Conservation (phyloP, 2,329 filamentous ascomycete genomes). For the Exophiala mesophila region DNA sequence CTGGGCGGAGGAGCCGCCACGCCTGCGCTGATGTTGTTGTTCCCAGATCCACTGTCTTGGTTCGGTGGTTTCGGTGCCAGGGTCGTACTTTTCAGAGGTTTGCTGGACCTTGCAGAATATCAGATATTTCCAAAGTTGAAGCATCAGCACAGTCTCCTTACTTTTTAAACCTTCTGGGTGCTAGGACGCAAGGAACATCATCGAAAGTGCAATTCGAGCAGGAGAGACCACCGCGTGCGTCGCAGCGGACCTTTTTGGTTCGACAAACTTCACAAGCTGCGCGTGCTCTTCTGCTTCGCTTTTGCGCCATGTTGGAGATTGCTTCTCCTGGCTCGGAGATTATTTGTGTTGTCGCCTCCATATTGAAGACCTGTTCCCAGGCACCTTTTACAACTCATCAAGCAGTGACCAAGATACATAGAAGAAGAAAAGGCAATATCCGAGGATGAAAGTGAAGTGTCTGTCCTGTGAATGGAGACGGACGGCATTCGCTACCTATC, state of each 20-base stretch:
- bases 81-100: background rate
- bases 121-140: constrained; percentile 2
- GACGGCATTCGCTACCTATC: too few species aligned
- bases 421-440: too few species aligned
- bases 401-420: too few species aligned
- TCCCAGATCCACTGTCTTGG: background rate
- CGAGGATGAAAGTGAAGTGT: too few species aligned
- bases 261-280: constrained; percentile 12
- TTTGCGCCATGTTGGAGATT: background rate
- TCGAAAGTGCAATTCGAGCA: constrained; percentile 14
- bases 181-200: constrained; percentile 7
- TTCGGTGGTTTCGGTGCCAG: background rate
- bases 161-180: constrained; percentile 4
- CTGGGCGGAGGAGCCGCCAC: background rate
- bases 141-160: background rate
- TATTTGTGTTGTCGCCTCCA: too few species aligned
- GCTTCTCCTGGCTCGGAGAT: too few species aligned
- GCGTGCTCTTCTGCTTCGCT: constrained; percentile 1
- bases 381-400: too few species aligned
- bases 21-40: background rate
- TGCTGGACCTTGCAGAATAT: background rate
- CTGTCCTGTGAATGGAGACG: too few species aligned
- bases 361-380: too few species aligned
- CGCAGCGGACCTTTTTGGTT: constrained; percentile 10
- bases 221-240: constrained; percentile 1